Percentiles rank a stretch among this genome's conserved stretches.
Evolutionary conservation across 2,329 filamentous ascomycete genomes (phyloP).

Genomic region (Metarhizium album): DNA sequence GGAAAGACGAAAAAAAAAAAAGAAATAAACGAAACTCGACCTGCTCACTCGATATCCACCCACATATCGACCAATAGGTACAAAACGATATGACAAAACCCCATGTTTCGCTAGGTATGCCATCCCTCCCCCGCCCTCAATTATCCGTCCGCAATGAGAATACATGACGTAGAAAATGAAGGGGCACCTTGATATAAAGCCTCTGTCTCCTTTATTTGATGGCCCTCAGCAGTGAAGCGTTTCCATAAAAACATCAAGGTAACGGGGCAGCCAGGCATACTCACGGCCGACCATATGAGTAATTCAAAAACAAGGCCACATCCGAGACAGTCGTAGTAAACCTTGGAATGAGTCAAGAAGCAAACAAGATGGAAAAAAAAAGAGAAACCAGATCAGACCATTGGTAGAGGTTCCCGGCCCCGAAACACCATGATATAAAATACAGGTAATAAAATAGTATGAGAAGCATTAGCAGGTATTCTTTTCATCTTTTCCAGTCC

Average conservation of each 20-base stretch:
- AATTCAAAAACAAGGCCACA: not conserved
- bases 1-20: not conserved
- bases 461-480: not conserved
- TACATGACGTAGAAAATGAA: constrained; percentile 4
- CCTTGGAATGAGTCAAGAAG: not conserved
- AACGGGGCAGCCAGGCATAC: too few species aligned
- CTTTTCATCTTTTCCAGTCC: not conserved
- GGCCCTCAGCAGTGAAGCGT: not conserved
- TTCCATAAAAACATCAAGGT: not conserved
- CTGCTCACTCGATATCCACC: not conserved
- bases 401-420: constrained; percentile 2
- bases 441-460: constrained; percentile 10
- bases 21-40: not conserved
- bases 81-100: constrained; percentile 2
- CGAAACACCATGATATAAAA: constrained; percentile 12
- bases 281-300: not conserved
- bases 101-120: constrained; percentile 8
- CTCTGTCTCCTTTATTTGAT: constrained; percentile 1
- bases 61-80: not conserved
- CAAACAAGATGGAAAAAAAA: not conserved
- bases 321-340: not conserved
- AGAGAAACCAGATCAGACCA: not conserved
- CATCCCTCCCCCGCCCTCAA: constrained; percentile 1
- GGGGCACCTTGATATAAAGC: not conserved
- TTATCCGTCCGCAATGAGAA: constrained; percentile 1